Evolutionary conservation across 2,329 filamentous ascomycete genomes (phyloP), one percentile per base, ranked within the genome.

Genomic region (Phaeophleospora eucalypticola): DNA sequence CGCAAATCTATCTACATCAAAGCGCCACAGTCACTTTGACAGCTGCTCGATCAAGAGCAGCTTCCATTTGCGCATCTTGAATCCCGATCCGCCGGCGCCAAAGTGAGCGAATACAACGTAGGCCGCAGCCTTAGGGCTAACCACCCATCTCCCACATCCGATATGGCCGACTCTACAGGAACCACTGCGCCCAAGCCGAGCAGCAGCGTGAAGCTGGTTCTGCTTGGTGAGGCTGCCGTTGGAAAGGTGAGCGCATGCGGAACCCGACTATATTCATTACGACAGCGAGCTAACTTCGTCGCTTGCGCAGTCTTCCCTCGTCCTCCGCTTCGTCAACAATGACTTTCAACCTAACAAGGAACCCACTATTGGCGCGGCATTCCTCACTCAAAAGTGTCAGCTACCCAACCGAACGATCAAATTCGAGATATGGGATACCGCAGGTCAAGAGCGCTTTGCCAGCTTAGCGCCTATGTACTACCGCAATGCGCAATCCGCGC

Each of bases 261-360:
- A 4, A 29, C n/a, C n/a, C n/a, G n/a, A n/a, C n/a, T n/a, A n/a
- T n/a, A n/a, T n/a, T n/a, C n/a, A n/a, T n/a, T n/a, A n/a, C n/a
- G n/a, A n/a, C n/a, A n/a, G n/a, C n/a, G n/a, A n/a, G n/a, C n/a
- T n/a, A n/a, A n/a, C n/a, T n/a, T n/a, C n/a, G n/a, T n/a, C n/a
- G n/a, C n/a, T n/a, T n/a, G n/a, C n/a, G n/a, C 64, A 95, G 93
- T 97, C 93, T 41, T 98, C 93, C 37, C 83, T 98, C 49, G 93
- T 98, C 54, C 80, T 98, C 67, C 89, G 93, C 65, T 98, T 98
- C 72, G 93, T 98, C 68, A 97, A 97, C 79, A 93, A 98, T 74
- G 91, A 97, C 72, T 98, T 98, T 65, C 93, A 98, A 76, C 93
- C 97, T 74, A 97, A 97, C 74, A 97, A 97, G 78, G 93, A 98